Percentiles rank a stretch among this genome's conserved stretches.
These are phyloP conservation scores for Stygiomarasmius scandens DNA, from an alignment of 1,284 basidiomycete species.

Conservation along the genomic window DNA sequence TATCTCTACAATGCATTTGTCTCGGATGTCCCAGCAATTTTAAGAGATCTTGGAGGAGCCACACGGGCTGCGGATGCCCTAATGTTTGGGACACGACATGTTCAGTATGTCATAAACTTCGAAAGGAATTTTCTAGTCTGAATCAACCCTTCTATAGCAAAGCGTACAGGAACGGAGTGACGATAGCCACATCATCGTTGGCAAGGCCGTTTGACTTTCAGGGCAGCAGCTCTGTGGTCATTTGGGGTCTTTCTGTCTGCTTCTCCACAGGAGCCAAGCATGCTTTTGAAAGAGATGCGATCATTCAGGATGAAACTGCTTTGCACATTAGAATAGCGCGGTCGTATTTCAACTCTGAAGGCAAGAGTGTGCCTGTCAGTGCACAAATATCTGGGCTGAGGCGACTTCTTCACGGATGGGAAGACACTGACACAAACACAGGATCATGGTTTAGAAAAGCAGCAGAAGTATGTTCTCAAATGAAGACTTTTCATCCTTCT, in stretches of 20 bases:
- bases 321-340: conserved; percentile 66
- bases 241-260: conserved; percentile 67
- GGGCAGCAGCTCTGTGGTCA: conserved; percentile 35
- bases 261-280: conserved; percentile 67
- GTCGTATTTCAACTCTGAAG: conserved; percentile 1
- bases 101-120: conserved; percentile 50
- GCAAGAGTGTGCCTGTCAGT: conserved; percentile 54
- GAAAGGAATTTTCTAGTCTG: conserved; percentile 13
- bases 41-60: conserved; percentile 57
- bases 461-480: conserved; percentile 47
- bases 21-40: conserved; percentile 44
- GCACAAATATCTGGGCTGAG: conserved; percentile 76
- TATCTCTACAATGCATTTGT: conserved; percentile 52
- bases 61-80: conserved; percentile 71
- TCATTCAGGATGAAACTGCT: conserved; percentile 71
- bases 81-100: conserved; percentile 70
- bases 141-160: conserved; percentile 38
- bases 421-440: conserved; percentile 46
- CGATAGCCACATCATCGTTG: conserved; percentile 49
- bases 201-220: conserved; percentile 48
- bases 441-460: conserved; percentile 62
- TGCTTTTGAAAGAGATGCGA: conserved; percentile 66
- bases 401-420: conserved; percentile 52
- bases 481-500: neutral
- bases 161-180: conserved; percentile 70